Evolutionary conservation across 2,329 filamentous ascomycete species (phyloP).

Genomic region (Alternaria postmessia): DNA sequence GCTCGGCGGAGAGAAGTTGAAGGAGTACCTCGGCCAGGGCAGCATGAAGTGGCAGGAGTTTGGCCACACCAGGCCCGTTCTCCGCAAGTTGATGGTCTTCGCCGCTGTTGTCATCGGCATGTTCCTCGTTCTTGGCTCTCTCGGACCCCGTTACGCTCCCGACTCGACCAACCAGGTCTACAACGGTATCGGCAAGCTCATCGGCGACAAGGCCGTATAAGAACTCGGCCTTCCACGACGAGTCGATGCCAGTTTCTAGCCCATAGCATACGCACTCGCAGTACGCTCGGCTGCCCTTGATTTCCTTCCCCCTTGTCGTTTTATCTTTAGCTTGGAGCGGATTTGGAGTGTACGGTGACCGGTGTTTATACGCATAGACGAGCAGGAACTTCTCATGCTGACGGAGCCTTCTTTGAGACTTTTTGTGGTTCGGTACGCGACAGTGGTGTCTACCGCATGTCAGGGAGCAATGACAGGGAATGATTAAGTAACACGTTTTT

Average conservation of each 20-base stretch:
- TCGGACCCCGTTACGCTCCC: slow-evolving; percentile 51
- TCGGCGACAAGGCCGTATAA: slow-evolving; percentile 38
- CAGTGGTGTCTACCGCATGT: slow-evolving; percentile 30
- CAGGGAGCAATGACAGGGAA: slow-evolving; percentile 38
- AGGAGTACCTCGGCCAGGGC: slow-evolving; percentile 76
- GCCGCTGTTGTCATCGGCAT: slow-evolving; percentile 68
- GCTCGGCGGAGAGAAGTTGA: slow-evolving; percentile 82
- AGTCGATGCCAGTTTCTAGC: not conserved
- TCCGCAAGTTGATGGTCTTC: slow-evolving; percentile 80
- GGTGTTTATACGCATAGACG: slow-evolving; percentile 48
- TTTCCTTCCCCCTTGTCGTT: slow-evolving; percentile 39
- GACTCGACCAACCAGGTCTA: slow-evolving; percentile 47
- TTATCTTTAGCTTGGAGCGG: slow-evolving; percentile 32
- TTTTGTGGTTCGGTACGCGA: slow-evolving; percentile 20
- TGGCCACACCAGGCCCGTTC: slow-evolving; percentile 75
- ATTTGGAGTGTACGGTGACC: slow-evolving; percentile 32
- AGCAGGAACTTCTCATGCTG: slow-evolving; percentile 35
- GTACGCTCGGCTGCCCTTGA: slow-evolving; percentile 2
- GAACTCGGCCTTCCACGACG: not conserved
- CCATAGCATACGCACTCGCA: not conserved
- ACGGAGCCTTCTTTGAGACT: slow-evolving; percentile 24
- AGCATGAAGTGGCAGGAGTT: slow-evolving; percentile 86
- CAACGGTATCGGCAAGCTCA: slow-evolving; percentile 47
- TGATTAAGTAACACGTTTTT: slow-evolving; percentile 41
- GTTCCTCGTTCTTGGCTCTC: slow-evolving; percentile 71